phyloP scores from a whole-genome alignment of 2,329 filamentous ascomycete species.

The Ceratocystis cubensis region DNA sequence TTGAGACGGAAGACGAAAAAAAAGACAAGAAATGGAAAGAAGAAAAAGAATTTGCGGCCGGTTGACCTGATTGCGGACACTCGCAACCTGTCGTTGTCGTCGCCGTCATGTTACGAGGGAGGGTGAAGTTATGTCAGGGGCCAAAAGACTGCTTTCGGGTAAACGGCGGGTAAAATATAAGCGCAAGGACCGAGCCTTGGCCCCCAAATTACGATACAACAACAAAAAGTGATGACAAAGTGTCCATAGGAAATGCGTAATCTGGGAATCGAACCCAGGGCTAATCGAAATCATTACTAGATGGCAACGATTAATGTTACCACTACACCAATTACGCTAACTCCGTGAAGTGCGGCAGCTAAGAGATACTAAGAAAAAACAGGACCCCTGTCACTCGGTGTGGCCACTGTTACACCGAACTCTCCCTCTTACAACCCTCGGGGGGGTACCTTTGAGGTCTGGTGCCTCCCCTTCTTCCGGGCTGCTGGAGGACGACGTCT shows the following conservation, averaged over 20 bases:
- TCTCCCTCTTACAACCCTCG: too few species aligned
- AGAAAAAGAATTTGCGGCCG: neutral
- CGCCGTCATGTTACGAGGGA: neutral
- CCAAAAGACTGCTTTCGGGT: neutral
- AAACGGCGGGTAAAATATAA: neutral
- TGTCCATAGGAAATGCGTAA: constrained; percentile 1
- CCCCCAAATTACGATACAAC: neutral
- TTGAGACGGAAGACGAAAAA: neutral
- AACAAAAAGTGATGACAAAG: neutral
- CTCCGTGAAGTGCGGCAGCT: neutral
- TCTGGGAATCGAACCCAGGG: constrained; percentile 19
- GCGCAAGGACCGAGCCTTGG: neutral
- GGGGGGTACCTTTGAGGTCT: too few species aligned
- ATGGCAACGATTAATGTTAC: constrained; percentile 20
- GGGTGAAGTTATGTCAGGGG: neutral
- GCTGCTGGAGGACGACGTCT: too few species aligned
- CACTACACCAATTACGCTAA: constrained; percentile 18
- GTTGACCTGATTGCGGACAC: neutral
- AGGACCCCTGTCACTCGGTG: too few species aligned
- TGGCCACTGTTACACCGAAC: too few species aligned
- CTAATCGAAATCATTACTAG: constrained; percentile 17
- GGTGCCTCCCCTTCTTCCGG: too few species aligned
- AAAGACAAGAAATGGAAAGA: neutral
- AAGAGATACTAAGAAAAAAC: neutral
- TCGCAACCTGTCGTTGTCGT: neutral